Base-by-base conservation (phyloP, 2,329 filamentous ascomycete genomes). In the Alternaria atra region DNA sequence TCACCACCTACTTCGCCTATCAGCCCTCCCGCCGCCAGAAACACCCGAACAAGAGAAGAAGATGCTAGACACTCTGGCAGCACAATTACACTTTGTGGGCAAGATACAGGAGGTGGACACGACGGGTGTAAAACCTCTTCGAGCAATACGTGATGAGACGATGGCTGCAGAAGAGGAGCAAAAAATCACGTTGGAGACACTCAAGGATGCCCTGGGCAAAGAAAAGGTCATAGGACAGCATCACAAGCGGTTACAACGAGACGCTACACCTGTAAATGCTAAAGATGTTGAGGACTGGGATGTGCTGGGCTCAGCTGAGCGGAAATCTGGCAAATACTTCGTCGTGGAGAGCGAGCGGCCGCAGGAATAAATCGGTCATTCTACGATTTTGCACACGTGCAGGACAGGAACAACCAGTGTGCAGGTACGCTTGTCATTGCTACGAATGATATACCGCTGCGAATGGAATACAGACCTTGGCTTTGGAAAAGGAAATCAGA, bases 21-120 rank as follows among this genome's bases (percentile, higher is more conserved):
- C 94, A 4, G 94, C 94, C 13, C 89, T 99, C 0, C 93, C 94
- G 0, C 85, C 85, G 1, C 93, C 94, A 0, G 80, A 84, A 17
- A 84, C 84, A 2, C 66, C 81, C 2, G 83, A 83, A 52, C 89
- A 93, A 69, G 90, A 97, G 76, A 72, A 82, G 0, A 80, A 84
- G 27, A 92, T 97, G 87, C 85, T 97, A 4, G 75, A 85, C 23
- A 94, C 90, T 1, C 85, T 99, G 2, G 85, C 89, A 53, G 88
- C 91, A 32, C 95, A 99, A 75, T 86, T 99, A 0, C 90, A 91
- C 72, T 99, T 99, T 74, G 93, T 98, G n/a, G 89, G 87, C 63
- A 88, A 93, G 64, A 89, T 98, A 20, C 94, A 97, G 73, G 82
- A 85, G 44, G 90, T 97, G 50, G 86, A 97, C 76, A 94, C 92